These are phyloP conservation scores for Candida nanaspora DNA, from an alignment of 805 yeast species.

Conservation along the genomic window DNA sequence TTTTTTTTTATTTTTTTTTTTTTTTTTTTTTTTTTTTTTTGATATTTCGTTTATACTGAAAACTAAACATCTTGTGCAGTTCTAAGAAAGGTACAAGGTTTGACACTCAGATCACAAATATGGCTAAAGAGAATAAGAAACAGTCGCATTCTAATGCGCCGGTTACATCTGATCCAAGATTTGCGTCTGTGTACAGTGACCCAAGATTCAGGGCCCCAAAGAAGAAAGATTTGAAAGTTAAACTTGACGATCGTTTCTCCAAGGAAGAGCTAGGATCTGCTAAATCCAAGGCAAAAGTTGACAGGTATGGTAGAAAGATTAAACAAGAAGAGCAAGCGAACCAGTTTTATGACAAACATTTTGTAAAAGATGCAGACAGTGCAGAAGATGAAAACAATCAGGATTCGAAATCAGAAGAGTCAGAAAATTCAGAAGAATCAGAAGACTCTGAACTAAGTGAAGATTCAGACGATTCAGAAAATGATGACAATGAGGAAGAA, in stretches of 20 bases:
- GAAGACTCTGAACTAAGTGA: constrained; percentile 23
- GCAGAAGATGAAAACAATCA: constrained; percentile 21
- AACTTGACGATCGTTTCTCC: constrained; percentile 77
- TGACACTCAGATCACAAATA: constrained; percentile 5
- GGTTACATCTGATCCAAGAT: constrained; percentile 63
- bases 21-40: background rate
- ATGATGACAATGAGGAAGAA: constrained; percentile 10
- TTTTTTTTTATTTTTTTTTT: no score
- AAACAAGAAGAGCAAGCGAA: constrained; percentile 35
- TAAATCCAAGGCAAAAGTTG: constrained; percentile 62
- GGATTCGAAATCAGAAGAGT: constrained; percentile 47
- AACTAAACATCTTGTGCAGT: background rate
- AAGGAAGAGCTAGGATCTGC: constrained; percentile 56
- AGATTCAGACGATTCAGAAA: constrained; percentile 2
- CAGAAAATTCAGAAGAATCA: constrained; percentile 29
- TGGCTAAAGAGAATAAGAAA: constrained; percentile 6
- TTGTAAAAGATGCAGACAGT: constrained; percentile 33
- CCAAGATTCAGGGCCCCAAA: constrained; percentile 81
- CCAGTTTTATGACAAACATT: constrained; percentile 58
- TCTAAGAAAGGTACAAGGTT: no score
- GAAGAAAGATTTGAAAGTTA: constrained; percentile 60
- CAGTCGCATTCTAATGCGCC: constrained; percentile 15
- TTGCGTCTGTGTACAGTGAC: constrained; percentile 71
- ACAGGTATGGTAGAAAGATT: constrained; percentile 79
- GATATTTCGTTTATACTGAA: background rate